Conservation (phyloP, 2,329 filamentous ascomycete species). For the Fusarium sp. region DNA sequence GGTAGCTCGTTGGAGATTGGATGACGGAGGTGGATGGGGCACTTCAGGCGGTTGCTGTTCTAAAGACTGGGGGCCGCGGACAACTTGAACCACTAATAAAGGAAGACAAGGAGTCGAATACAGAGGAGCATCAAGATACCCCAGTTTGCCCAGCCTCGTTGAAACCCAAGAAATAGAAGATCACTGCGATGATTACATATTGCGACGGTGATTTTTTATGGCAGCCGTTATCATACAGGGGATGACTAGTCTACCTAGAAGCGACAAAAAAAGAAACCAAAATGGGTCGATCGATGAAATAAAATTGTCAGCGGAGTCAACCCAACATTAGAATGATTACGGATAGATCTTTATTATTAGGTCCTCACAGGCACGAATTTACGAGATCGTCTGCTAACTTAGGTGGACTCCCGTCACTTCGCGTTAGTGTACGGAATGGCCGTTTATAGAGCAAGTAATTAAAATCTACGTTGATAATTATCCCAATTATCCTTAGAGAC, state of each 20-base stretch:
- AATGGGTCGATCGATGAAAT: conserved; percentile 13
- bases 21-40: conserved; percentile 32
- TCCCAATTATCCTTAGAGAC: background rate
- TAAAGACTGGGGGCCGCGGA: background rate
- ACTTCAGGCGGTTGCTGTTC: conserved; percentile 1
- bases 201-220: background rate
- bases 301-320: conserved; percentile 31
- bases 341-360: background rate
- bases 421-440: conserved; percentile 15
- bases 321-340: background rate
- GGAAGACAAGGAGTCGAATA: conserved; percentile 10
- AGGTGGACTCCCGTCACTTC: background rate
- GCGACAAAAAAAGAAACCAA: background rate
- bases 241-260: background rate
- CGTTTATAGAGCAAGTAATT: conserved; percentile 1
- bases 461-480: background rate
- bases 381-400: conserved; percentile 19
- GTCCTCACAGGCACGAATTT: conserved; percentile 15
- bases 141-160: conserved; percentile 27
- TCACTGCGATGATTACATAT: background rate
- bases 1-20: conserved; percentile 34
- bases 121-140: conserved; percentile 14
- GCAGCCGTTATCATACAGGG: background rate
- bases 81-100: conserved; percentile 1
- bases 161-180: conserved; percentile 2